These are phyloP conservation scores for Morella rubra DNA, from an alignment of 306 rosid genomes.

Conservation along the genomic window DNA sequence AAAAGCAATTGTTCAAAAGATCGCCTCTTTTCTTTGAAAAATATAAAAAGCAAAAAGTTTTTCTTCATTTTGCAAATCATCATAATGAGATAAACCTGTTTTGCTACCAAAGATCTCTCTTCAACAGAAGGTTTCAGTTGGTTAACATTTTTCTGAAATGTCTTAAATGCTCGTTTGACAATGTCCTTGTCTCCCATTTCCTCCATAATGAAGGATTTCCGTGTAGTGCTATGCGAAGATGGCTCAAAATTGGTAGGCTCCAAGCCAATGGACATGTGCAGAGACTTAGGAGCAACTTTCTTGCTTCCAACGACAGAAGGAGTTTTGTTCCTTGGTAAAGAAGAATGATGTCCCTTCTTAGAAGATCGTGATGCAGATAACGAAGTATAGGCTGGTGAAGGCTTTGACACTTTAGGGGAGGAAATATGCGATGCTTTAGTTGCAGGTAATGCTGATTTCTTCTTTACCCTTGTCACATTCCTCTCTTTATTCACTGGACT, in stretches of 20 bases:
- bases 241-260: constrained; percentile 51
- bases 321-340: constrained; percentile 48
- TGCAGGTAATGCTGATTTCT: constrained; percentile 47
- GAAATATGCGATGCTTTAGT: constrained; percentile 51
- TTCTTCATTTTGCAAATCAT: not conserved
- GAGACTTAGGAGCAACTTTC: constrained; percentile 54
- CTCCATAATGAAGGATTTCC: constrained; percentile 82
- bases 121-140: constrained; percentile 50
- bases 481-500: constrained; percentile 45
- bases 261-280: constrained; percentile 68
- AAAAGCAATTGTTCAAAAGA: constrained; percentile 15
- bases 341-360: constrained; percentile 43
- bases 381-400: constrained; percentile 36
- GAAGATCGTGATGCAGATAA: constrained; percentile 43
- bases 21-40: not conserved
- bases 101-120: constrained; percentile 43
- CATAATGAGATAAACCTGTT: constrained; percentile 46
- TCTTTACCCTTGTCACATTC: constrained; percentile 48
- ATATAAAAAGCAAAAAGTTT: not conserved
- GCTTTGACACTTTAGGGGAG: constrained; percentile 58
- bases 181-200: constrained; percentile 93
- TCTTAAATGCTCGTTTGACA: constrained; percentile 85
- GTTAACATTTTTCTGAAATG: constrained; percentile 73
- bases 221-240: constrained; percentile 42
- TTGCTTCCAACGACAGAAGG: constrained; percentile 42